Evolutionary conservation across 1,139 yeast genomes (phyloP).

Genomic region (Suhomyces guaymorum): DNA sequence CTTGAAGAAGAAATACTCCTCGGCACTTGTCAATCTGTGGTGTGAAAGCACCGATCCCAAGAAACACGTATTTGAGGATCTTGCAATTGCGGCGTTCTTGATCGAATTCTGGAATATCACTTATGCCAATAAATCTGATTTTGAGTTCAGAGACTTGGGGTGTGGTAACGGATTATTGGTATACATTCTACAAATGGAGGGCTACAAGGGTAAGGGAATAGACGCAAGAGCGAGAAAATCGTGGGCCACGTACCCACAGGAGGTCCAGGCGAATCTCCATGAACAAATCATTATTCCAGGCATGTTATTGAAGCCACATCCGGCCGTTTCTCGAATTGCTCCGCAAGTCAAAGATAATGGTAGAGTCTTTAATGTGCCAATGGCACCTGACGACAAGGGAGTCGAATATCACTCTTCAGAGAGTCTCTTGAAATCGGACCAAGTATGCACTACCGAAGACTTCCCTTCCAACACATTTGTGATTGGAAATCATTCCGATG

Average conservation of each 20-base stretch:
- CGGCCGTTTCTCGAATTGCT: conserved; percentile 51
- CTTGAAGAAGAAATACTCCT: conserved; percentile 80
- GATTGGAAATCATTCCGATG: conserved; percentile 95
- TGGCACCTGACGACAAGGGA: conserved; percentile 18
- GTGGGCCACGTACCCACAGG: conserved; percentile 72
- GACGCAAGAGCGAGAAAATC: conserved; percentile 91
- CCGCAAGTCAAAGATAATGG: conserved; percentile 64
- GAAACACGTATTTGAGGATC: conserved; percentile 94
- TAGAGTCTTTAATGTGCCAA: conserved; percentile 53
- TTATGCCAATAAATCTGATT: conserved; percentile 47
- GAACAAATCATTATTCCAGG: conserved; percentile 85
- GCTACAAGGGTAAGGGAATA: conserved; percentile 78
- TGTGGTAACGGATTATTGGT: conserved; percentile 94
- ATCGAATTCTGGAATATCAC: conserved; percentile 81
- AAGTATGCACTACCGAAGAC: conserved; percentile 63
- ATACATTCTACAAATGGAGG: conserved; percentile 73
- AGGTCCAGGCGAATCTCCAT: conserved; percentile 55
- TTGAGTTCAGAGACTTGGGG: conserved; percentile 86
- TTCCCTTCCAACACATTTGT: conserved; percentile 72
- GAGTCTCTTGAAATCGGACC: conserved; percentile 53
- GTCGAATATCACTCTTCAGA: conserved; percentile 44
- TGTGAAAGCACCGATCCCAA: conserved; percentile 90
- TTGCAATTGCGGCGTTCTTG: conserved; percentile 92
- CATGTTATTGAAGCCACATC: conserved; percentile 66
- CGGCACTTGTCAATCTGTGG: conserved; percentile 79